Base-by-base conservation (phyloP, 75 land plant genomes). In the Cupressus sempervirens region DNA sequence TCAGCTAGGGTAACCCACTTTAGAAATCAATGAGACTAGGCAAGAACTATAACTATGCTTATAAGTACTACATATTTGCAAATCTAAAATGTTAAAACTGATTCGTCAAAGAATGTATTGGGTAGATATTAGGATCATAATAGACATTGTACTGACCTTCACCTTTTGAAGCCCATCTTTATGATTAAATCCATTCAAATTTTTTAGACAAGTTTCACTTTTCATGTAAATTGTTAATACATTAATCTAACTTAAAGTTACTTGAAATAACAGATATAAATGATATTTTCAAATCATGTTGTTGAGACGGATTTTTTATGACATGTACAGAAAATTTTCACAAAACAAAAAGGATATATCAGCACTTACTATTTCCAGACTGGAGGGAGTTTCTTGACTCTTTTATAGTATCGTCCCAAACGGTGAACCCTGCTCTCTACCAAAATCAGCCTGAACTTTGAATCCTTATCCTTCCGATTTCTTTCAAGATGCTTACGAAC, bases 401-500 rank as follows among this genome's bases (percentile, higher is more conserved):
- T 84, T 90, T 94, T 94, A 92, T 93, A 93, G 88, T 94, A 94
- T 62, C 94, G 88, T 20, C 93, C 94, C 48, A 94, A 84, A 13
- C 94, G 91, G 88, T 93, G 95, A 53, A 94, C 92, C 80, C 94
- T 87, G 89, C 94, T 93, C 91, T 94, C 95, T 29, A 94, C 91
- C 29, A 94, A 83, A 83, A 94, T 93, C 74, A 94, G 70, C 76
- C 95, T 85, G 79, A 94, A 94, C 87, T 94, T 94, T 34, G 95
- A 94, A 80, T 94, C 96, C 92, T 93, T 94, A 74, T 94, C 96
- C 92, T 94, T 94, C 77, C 96, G 87, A 86, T 94, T 94, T 84
- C 93, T 91, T 91, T 94, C 96, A 67, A 94, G 85, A 87, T 94
- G 95, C 95, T 93, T 94, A 80, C 96, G 75, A n/a, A 94, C 92